Evolutionary conservation across 2,329 filamentous ascomycete species (phyloP).

Genomic region (Phyllosticta citrichinensis): DNA sequence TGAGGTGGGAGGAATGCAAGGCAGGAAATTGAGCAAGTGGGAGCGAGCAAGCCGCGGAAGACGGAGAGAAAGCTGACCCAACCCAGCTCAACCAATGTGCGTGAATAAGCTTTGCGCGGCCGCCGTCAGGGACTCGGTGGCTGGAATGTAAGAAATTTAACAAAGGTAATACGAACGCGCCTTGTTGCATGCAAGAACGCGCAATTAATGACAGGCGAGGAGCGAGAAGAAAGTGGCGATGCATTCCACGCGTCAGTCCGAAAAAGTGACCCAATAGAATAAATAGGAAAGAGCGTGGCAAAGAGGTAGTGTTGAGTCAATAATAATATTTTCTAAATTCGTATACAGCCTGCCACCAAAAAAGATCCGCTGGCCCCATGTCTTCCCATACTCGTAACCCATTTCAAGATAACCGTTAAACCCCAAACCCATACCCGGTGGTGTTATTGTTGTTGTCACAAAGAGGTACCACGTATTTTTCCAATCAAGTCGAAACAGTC

Average conservation of each 20-base stretch:
- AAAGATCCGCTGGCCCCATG: not conserved
- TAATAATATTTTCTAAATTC: not conserved
- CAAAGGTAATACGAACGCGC: no score
- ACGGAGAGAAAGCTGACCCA: not conserved
- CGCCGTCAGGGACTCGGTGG: no score
- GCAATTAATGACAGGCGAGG: not conserved
- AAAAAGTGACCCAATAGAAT: not conserved
- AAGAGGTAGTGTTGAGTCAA: not conserved
- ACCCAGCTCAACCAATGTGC: not conserved
- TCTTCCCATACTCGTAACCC: not conserved
- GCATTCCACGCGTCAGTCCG: not conserved
- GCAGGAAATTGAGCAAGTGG: not conserved
- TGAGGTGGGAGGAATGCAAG: not conserved
- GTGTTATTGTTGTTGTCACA: not conserved
- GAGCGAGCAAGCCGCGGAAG: not conserved
- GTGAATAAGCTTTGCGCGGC: no score
- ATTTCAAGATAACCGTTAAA: not conserved
- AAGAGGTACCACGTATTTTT: not conserved
- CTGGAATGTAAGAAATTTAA: no score
- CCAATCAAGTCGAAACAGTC: not conserved
- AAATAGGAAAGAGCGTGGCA: not conserved
- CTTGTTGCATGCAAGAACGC: not conserved
- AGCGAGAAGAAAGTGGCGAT: not conserved
- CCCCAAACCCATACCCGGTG: not conserved
- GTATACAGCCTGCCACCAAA: not conserved